Evolutionary conservation across 164 flowering plant species (phyloP).

Genomic region (Stephania yunnanensis): DNA sequence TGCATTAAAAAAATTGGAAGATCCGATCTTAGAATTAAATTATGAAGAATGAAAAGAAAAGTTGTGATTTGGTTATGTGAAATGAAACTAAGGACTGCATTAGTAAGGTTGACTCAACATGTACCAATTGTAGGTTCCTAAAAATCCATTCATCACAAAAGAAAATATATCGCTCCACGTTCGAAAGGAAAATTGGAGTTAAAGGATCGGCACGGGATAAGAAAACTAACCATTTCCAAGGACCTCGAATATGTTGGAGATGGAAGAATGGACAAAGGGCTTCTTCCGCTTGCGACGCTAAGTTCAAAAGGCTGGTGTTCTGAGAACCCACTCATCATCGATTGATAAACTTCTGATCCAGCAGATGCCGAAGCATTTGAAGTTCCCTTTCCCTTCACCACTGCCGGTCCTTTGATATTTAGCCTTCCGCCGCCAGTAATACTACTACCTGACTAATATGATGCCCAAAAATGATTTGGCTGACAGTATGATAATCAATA

Average conservation of each 20-base stretch:
- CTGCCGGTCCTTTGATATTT: constrained; percentile 13
- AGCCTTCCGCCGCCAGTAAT: constrained; percentile 15
- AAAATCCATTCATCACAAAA: neutral
- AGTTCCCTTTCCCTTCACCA: constrained; percentile 12
- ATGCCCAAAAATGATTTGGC: constrained; percentile 10
- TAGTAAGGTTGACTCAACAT: too few species aligned
- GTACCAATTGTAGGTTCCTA: too few species aligned
- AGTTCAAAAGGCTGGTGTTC: constrained; percentile 22
- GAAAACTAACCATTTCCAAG: constrained; percentile 30
- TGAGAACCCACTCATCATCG: constrained; percentile 28
- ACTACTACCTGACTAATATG: constrained; percentile 20
- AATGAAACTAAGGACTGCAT: too few species aligned
- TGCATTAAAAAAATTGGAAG: too few species aligned
- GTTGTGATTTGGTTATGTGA: too few species aligned
- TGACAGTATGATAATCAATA: neutral
- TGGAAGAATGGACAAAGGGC: constrained; percentile 34
- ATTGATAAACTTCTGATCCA: constrained; percentile 24
- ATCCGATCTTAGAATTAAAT: too few species aligned
- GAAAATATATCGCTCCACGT: neutral
- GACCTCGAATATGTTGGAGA: constrained; percentile 29
- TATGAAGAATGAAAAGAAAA: too few species aligned
- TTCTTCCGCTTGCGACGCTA: constrained; percentile 23
- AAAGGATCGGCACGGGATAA: neutral
- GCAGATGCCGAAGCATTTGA: constrained; percentile 3
- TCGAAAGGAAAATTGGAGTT: neutral